Base-by-base conservation (phyloP, 441 rosid genomes). In the Pelargonium myrrhifolium region DNA sequence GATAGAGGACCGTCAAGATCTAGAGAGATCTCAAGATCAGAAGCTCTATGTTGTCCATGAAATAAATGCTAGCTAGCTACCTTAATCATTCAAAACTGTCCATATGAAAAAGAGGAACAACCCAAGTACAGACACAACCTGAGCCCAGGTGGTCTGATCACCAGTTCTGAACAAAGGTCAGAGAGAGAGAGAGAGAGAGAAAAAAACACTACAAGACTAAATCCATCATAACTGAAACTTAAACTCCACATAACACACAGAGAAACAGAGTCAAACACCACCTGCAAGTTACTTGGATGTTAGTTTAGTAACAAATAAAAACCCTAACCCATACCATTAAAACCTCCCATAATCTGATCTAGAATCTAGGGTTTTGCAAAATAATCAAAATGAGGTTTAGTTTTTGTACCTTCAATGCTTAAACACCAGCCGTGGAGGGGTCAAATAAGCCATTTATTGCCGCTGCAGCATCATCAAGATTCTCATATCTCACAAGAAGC, bases 391-490 rank as follows among this genome's bases (percentile, higher is more conserved):
- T 28, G 31, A 4, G 0, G 31, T 28, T 4, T 2, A 24, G 26
- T 28, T 28, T 0, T 28, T 28, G 1, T 28, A 28, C 31, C 31
- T 28, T 28, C 3, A 28, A 28, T 28, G 31, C 3, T 2, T 24
- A 1, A 24, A 24, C 26, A 24, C 2, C 26, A 24, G 26, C 26
- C 2, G 26, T 24, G 26, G 26, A 24, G 26, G 31, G 31, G 31
- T 28, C 31, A 28, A 4, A 28, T 60, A 63, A 92, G 96, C 76
- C 97, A 90, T 75, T 80, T 72, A 86, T 84, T 85, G 94, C 94
- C 83, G 87, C 91, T 93, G 97, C 97, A 93, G 98, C 98, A 93
- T 93, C 98, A 93, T 93, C 98, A 93, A 85, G 96, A 92, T 92
- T 92, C 98, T 73, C 95, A 92, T 59, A 69, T 73, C 78, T 18